These are phyloP conservation scores for Kazachstania africana DNA, from an alignment of 805 yeast species.

Conservation along the genomic window DNA sequence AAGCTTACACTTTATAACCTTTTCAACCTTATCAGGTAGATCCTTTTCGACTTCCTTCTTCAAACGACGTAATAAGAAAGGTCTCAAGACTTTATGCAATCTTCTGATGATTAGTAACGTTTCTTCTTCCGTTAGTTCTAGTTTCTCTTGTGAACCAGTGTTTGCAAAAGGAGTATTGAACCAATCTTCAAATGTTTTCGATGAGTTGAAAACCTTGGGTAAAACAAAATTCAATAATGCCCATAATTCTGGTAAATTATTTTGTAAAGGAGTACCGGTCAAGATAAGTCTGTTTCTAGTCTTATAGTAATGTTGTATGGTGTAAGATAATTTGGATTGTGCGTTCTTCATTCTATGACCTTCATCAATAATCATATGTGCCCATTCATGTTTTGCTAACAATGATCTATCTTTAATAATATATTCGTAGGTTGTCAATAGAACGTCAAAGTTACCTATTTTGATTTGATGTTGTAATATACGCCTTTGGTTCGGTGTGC, in stretches of 20 bases:
- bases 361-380: constrained; percentile 84
- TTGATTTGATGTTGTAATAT: constrained; percentile 51
- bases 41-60: constrained; percentile 83
- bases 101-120: constrained; percentile 70
- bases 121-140: constrained; percentile 79
- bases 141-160: constrained; percentile 70
- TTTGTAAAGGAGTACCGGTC: constrained; percentile 83
- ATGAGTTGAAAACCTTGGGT: constrained; percentile 78
- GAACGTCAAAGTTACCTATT: constrained; percentile 59
- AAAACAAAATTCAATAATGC: constrained; percentile 71
- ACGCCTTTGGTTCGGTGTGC: constrained; percentile 63
- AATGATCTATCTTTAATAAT: constrained; percentile 67
- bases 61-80: constrained; percentile 71
- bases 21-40: constrained; percentile 74
- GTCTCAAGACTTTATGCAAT: constrained; percentile 77
- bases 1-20: constrained; percentile 67
- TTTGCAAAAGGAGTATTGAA: constrained; percentile 82
- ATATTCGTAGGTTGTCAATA: constrained; percentile 74
- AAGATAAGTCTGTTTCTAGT: constrained; percentile 69
- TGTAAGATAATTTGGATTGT: constrained; percentile 58
- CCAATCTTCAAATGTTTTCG: constrained; percentile 82
- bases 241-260: constrained; percentile 78
- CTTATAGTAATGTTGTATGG: constrained; percentile 59
- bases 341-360: constrained; percentile 85
- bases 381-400: constrained; percentile 58